These are phyloP conservation scores for Exserohilum turcica DNA, from an alignment of 2,329 filamentous ascomycete genomes.

Conservation along the genomic window DNA sequence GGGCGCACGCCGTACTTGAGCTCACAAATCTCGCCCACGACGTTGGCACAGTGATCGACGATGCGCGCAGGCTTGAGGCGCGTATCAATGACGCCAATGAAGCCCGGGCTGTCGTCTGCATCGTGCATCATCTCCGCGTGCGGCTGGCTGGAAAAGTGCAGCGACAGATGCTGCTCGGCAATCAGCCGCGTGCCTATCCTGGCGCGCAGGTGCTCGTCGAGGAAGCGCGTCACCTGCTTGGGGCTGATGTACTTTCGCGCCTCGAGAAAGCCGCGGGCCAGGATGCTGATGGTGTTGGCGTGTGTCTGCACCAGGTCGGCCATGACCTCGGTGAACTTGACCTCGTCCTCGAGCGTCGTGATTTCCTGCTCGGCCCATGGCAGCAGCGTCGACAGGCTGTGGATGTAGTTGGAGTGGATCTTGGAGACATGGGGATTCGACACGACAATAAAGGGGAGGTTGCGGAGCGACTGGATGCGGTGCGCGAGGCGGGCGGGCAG, in stretches of 20 bases:
- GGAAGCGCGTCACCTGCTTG: constrained; percentile 81
- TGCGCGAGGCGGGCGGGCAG: constrained; percentile 91
- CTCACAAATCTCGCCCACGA: constrained; percentile 95
- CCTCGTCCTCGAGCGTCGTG: constrained; percentile 81
- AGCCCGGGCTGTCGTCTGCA: constrained; percentile 60
- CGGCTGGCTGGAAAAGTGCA: constrained; percentile 77
- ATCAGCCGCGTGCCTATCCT: constrained; percentile 93
- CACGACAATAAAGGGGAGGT: constrained; percentile 95
- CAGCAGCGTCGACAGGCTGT: constrained; percentile 87
- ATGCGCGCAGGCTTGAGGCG: constrained; percentile 80
- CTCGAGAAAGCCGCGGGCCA: constrained; percentile 91
- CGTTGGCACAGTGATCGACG: constrained; percentile 82
- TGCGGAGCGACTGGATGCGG: constrained; percentile 89
- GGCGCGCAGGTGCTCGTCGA: constrained; percentile 91
- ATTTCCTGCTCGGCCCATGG: constrained; percentile 79
- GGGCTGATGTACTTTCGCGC: constrained; percentile 87
- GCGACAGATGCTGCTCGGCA: constrained; percentile 93
- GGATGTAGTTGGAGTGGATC: constrained; percentile 96
- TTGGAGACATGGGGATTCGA: constrained; percentile 94
- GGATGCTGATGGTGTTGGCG: constrained; percentile 88
- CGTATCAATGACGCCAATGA: constrained; percentile 95
- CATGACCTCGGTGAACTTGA: constrained; percentile 88
- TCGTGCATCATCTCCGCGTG: constrained; percentile 61
- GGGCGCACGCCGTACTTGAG: constrained; percentile 92
- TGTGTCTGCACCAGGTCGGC: constrained; percentile 96